These are phyloP conservation scores for Phyllachora maydis DNA, from an alignment of 2,329 filamentous ascomycete genomes.

Conservation along the genomic window DNA sequence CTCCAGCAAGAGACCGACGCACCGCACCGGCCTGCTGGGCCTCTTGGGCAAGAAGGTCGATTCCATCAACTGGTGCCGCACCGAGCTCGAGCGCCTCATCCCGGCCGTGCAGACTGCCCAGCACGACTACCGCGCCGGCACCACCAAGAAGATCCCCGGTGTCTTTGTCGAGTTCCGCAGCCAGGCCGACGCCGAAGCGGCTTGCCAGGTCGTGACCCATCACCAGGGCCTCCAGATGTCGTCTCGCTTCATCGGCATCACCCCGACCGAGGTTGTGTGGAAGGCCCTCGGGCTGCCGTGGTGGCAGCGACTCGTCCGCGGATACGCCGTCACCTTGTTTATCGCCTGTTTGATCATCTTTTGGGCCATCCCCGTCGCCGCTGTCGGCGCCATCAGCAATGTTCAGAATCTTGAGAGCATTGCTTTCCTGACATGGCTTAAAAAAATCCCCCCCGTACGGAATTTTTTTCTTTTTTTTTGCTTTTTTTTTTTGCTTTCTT, in stretches of 20 bases:
- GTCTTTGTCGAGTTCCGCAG: conserved; percentile 82
- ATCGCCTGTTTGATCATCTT: conserved; percentile 68
- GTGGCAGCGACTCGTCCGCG: conserved; percentile 65
- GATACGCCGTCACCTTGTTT: conserved; percentile 48
- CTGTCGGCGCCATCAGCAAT: conserved; percentile 76
- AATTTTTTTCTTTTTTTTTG: too few relatives aligned
- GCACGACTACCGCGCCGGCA: conserved; percentile 40
- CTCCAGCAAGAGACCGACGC: conserved; percentile 53
- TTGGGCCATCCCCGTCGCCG: conserved; percentile 56
- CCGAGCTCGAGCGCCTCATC: conserved; percentile 55
- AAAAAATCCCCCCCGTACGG: conserved; percentile 36
- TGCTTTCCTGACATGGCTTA: conserved; percentile 50
- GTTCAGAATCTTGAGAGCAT: conserved; percentile 47
- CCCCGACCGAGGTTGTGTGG: conserved; percentile 76
- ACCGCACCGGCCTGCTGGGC: conserved; percentile 46
- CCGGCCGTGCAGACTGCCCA: conserved; percentile 52
- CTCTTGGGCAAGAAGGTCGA: conserved; percentile 77
- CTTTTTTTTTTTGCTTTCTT: too few relatives aligned
- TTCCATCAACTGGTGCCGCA: conserved; percentile 76
- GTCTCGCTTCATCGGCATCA: conserved; percentile 65
- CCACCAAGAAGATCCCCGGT: conserved; percentile 46
- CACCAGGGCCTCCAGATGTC: conserved; percentile 76
- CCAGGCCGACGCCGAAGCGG: conserved; percentile 68
- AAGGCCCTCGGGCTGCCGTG: conserved; percentile 61
- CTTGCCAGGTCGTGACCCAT: conserved; percentile 72